These are phyloP conservation scores for Phytophthora lateralis DNA, from an alignment of 352 stramenopile genomes.

Conservation along the genomic window DNA sequence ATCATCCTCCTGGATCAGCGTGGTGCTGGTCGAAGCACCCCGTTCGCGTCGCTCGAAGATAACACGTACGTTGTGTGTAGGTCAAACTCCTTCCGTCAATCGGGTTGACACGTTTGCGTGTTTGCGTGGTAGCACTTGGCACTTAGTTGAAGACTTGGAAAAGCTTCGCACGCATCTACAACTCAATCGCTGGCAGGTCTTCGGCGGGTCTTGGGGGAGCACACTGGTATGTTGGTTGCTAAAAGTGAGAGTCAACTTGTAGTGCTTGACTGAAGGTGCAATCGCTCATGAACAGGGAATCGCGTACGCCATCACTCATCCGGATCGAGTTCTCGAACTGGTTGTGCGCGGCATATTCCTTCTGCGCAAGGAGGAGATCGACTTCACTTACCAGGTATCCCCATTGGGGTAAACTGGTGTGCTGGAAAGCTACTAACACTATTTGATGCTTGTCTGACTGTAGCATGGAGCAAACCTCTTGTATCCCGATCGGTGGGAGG, in stretches of 20 bases:
- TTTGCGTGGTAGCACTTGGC: slow-evolving; percentile 64
- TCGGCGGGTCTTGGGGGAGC: slow-evolving; percentile 93
- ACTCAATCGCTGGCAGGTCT: slow-evolving; percentile 91
- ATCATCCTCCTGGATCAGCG: slow-evolving; percentile 93
- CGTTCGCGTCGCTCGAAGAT: slow-evolving; percentile 78
- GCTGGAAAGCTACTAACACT: background rate
- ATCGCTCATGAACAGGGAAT: slow-evolving; percentile 47
- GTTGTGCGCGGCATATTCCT: slow-evolving; percentile 67
- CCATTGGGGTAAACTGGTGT: background rate
- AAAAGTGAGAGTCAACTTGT: background rate
- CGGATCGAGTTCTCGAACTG: slow-evolving; percentile 72
- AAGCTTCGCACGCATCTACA: slow-evolving; percentile 77
- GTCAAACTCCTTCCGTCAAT: background rate
- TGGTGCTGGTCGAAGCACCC: slow-evolving; percentile 83
- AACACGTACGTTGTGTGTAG: slow-evolving; percentile 36
- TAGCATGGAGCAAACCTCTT: slow-evolving; percentile 70
- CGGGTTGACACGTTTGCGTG: background rate
- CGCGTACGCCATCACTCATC: slow-evolving; percentile 83
- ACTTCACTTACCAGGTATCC: slow-evolving; percentile 88
- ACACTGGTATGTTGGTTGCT: slow-evolving; percentile 62
- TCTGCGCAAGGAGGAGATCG: slow-evolving; percentile 85
- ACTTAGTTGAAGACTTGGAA: slow-evolving; percentile 93
- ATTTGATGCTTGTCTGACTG: background rate
- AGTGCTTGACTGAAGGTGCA: background rate
- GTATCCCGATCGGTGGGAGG: slow-evolving; percentile 67